Evolutionary conservation across 148 eudicot genomes (phyloP).

Genomic region (Agrostemma githago): DNA sequence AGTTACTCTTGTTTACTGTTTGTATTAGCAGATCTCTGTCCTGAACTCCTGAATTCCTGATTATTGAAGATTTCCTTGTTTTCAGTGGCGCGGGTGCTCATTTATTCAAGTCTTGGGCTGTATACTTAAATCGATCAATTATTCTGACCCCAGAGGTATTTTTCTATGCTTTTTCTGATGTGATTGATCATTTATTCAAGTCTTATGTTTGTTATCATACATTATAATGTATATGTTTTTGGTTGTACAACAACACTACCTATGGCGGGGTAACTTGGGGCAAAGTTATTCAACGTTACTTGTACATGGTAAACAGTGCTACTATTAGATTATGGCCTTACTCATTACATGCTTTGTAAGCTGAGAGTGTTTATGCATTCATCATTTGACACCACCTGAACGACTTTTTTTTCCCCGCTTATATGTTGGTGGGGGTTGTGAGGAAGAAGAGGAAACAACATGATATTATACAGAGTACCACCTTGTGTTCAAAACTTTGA

Average conservation of each 20-base stretch:
- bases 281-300: not conserved
- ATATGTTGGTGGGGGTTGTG: not conserved
- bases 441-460: not conserved
- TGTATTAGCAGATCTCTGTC: not conserved
- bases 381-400: not conserved
- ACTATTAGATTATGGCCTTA: no score
- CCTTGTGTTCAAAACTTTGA: no score
- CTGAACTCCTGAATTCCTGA: slow-evolving; percentile 1
- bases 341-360: not conserved
- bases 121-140: slow-evolving; percentile 75
- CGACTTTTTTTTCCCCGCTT: not conserved
- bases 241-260: not conserved
- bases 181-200: not conserved
- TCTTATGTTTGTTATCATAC: not conserved
- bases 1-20: not conserved
- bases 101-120: slow-evolving; percentile 91
- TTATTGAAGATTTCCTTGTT: slow-evolving; percentile 11
- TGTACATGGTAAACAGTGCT: not conserved
- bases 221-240: not conserved
- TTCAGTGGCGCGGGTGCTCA: slow-evolving; percentile 95
- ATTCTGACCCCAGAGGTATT: slow-evolving; percentile 92
- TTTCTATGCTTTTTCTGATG: not conserved
- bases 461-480: not conserved
- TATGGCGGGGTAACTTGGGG: not conserved
- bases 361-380: not conserved